Percentiles rank a stretch among this genome's conserved stretches.
These are phyloP conservation scores for Neonothopanus nambi DNA, from an alignment of 1,284 basidiomycete genomes.

Conservation along the genomic window DNA sequence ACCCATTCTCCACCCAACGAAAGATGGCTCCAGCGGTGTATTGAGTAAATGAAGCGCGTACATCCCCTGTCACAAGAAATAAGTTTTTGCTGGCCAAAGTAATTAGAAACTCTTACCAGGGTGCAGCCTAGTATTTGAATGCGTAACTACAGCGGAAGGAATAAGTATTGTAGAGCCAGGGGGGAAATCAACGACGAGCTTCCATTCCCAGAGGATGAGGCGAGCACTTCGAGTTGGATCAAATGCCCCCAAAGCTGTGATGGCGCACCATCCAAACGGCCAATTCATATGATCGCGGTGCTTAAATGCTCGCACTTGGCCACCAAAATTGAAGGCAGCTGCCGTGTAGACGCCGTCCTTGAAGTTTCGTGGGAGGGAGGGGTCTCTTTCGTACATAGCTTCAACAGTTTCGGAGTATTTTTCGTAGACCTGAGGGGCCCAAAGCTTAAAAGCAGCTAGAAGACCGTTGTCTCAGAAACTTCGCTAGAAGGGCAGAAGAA, in stretches of 20 bases:
- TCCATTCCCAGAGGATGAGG: conserved; percentile 7
- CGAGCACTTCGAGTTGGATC: conserved; percentile 1
- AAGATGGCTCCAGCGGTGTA: conserved; percentile 4
- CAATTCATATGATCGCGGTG: conserved; percentile 5
- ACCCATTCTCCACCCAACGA: too few relatives aligned
- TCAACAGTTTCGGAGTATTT: not conserved
- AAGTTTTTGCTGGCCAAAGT: too few relatives aligned
- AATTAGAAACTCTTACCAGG: not conserved
- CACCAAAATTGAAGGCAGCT: conserved; percentile 6
- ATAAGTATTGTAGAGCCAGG: conserved; percentile 1
- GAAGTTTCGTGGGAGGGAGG: not conserved
- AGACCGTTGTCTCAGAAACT: not conserved
- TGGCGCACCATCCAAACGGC: conserved; percentile 7
- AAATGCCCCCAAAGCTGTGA: conserved; percentile 6
- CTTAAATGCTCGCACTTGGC: conserved; percentile 3
- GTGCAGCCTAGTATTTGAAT: not conserved
- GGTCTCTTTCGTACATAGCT: not conserved
- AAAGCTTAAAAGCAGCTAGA: not conserved
- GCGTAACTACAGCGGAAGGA: conserved; percentile 5
- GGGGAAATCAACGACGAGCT: conserved; percentile 4
- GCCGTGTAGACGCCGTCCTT: not conserved
- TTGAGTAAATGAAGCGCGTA: conserved; percentile 5
- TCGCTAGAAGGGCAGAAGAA: not conserved
- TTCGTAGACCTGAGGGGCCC: not conserved
- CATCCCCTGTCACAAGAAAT: not conserved